Evolutionary conservation across 768 basidiomycete species (phyloP).

Genomic region (Termitomyces sp.): DNA sequence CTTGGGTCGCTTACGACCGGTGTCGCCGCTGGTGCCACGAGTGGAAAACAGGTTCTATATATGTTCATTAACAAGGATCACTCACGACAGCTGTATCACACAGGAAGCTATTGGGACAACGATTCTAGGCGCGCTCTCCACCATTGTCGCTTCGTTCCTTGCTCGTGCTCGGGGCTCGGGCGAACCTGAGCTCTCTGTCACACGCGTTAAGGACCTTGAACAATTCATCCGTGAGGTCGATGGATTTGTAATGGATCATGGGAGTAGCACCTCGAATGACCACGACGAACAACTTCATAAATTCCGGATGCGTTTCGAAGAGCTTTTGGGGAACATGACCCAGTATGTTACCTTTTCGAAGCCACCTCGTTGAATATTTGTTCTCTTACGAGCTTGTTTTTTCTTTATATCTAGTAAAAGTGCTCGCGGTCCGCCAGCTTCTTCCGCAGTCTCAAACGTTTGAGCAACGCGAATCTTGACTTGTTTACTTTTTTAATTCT

Average conservation of each 20-base stretch:
- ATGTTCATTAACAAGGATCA: not conserved
- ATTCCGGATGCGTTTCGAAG: slow-evolving; percentile 39
- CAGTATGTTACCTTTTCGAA: not conserved
- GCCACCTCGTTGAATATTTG: no score
- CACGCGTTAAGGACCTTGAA: slow-evolving; percentile 55
- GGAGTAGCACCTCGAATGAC: slow-evolving; percentile 29
- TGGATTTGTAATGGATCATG: slow-evolving; percentile 56
- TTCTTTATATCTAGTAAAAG: not conserved
- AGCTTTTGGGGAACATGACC: slow-evolving; percentile 36
- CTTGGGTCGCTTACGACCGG: slow-evolving; percentile 66
- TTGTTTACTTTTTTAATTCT: not conserved
- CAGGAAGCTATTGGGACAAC: slow-evolving; percentile 32
- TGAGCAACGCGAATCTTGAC: not conserved
- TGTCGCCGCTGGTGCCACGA: slow-evolving; percentile 39
- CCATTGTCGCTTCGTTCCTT: slow-evolving; percentile 65
- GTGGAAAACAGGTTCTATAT: slow-evolving; percentile 29
- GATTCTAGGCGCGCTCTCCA: slow-evolving; percentile 49
- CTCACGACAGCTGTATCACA: slow-evolving; percentile 6
- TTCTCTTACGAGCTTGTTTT: not conserved
- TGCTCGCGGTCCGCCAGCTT: not conserved
- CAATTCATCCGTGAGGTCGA: slow-evolving; percentile 59
- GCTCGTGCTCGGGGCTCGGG: slow-evolving; percentile 64
- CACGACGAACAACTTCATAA: slow-evolving; percentile 28
- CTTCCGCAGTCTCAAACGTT: not conserved
- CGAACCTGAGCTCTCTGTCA: slow-evolving; percentile 59